Evolutionary conservation across 306 rosid genomes (phyloP), one percentile per base, ranked within the genome.

Genomic region (Pachyrhizus erosus): DNA sequence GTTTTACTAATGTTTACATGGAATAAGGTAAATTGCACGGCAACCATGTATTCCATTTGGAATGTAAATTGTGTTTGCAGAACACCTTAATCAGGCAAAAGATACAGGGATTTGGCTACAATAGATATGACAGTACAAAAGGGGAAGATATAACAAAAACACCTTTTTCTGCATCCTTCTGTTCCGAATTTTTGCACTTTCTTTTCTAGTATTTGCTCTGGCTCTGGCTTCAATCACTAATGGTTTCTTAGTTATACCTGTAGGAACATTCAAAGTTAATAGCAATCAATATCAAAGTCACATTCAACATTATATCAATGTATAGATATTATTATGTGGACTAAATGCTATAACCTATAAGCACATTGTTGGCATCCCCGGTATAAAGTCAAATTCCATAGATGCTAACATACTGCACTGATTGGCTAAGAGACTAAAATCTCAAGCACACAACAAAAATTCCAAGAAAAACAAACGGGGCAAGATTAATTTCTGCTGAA

Each of bases 161-260:
- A 91, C 99, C 96, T 92, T 96, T 86, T 91, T 89, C 76, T 58
- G 91, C 86, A 73, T 87, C 87, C 89, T 96, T 80, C 91, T 85
- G 79, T 90, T 93, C 37, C 84, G 88, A 76, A 84, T 84, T 91
- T 91, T 95, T 5, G 90, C 82, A 80, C 85, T 93, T 84, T 93
- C 97, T 57, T 29, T 87, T 84, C 89, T 89, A 21, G 90, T 75
- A 70, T 84, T 88, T 71, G 83, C 93, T 75, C 94, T 91, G 26
- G 89, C 93, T 82, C 94, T 90, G 33, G 91, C 96, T 82, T 88
- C 81, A 57, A 89, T 64, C 51, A 85, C 87, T 12, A 91, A 33
- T 29, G 89, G 88, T 80, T 73, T 89, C 89, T 24, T 73, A 39
- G 66, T 27, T 21, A 85, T 82, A 86, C 69, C 99, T 93, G 82